phyloP scores from a whole-genome alignment of 495 filamentous ascomycete genomes.

The Chlorociboria aeruginascens region DNA sequence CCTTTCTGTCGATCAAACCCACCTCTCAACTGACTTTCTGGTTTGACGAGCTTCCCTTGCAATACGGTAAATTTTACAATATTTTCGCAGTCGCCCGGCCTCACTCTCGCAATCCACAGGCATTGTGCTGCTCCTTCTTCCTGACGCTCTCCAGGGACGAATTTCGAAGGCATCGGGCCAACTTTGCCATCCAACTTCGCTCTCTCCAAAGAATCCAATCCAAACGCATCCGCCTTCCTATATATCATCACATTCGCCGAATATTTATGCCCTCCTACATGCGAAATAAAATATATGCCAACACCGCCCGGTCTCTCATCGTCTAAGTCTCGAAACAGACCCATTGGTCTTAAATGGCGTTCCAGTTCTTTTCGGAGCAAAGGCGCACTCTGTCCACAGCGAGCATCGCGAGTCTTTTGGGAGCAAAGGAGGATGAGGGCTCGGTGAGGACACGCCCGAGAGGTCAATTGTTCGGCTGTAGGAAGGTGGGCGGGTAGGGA shows the following conservation, averaged over 20 bases:
- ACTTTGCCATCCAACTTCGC: constrained; percentile 23
- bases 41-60: constrained; percentile 89
- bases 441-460: constrained; percentile 64
- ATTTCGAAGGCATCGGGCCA: constrained; percentile 13
- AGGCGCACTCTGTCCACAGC: constrained; percentile 87
- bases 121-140: constrained; percentile 64
- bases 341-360: constrained; percentile 73
- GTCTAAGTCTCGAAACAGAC: constrained; percentile 74
- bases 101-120: constrained; percentile 85
- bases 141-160: constrained; percentile 15
- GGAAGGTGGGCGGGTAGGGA: constrained; percentile 24
- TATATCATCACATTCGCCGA: constrained; percentile 89
- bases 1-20: constrained; percentile 79
- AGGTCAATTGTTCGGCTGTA: constrained; percentile 40
- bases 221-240: constrained; percentile 49
- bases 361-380: constrained; percentile 78
- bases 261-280: constrained; percentile 93
- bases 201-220: constrained; percentile 32
- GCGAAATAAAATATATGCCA: constrained; percentile 89
- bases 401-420: constrained; percentile 82
- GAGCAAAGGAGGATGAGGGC: constrained; percentile 88
- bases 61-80: constrained; percentile 81
- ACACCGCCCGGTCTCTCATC: constrained; percentile 84
- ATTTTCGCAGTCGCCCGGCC: constrained; percentile 89
- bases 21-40: constrained; percentile 67